phyloP scores from a whole-genome alignment of 2,329 filamentous ascomycete genomes.

The Leptosphaerulina australis region DNA sequence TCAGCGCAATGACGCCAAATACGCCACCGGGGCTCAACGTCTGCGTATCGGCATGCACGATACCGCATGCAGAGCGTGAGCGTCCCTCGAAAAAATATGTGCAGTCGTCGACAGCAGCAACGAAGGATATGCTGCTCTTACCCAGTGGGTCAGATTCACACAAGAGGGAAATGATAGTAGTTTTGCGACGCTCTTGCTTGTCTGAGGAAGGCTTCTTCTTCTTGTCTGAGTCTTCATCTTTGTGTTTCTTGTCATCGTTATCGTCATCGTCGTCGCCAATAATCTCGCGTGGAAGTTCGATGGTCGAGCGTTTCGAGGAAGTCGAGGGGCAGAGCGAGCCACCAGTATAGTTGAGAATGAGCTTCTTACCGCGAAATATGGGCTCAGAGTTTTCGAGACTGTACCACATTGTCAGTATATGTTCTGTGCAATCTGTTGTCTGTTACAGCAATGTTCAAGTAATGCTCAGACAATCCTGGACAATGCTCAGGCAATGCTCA shows the following conservation, averaged over 20 bases:
- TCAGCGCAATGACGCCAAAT: slow-evolving; percentile 83
- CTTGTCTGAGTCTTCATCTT: slow-evolving; percentile 44
- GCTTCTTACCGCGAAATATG: slow-evolving; percentile 69
- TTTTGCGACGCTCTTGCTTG: slow-evolving; percentile 65
- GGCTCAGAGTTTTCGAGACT: slow-evolving; percentile 62
- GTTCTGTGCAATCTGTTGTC: slow-evolving; percentile 1
- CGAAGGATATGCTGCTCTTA: slow-evolving; percentile 77
- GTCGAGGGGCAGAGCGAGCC: slow-evolving; percentile 55
- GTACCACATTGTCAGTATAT: slow-evolving; percentile 24
- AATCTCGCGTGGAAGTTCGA: slow-evolving; percentile 43
- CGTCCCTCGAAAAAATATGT: slow-evolving; percentile 95
- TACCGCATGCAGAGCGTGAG: slow-evolving; percentile 83
- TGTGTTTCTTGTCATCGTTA: slow-evolving; percentile 46
- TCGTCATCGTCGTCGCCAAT: slow-evolving; percentile 51
- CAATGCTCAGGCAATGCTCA: too few relatives aligned
- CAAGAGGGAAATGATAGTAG: slow-evolving; percentile 87
- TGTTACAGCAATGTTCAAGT: too few relatives aligned
- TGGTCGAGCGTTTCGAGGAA: slow-evolving; percentile 32
- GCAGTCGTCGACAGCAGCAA: slow-evolving; percentile 88
- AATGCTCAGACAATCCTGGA: too few relatives aligned
- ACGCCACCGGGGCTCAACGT: slow-evolving; percentile 73
- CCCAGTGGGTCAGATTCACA: slow-evolving; percentile 83
- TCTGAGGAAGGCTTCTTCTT: slow-evolving; percentile 56
- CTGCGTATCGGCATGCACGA: slow-evolving; percentile 62
- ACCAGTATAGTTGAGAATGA: slow-evolving; percentile 59